A percentile compares a stretch with the other conserved stretches of the same genome.
phyloP scores from a whole-genome alignment of 2,329 filamentous ascomycete species.

The Alternaria incomplexa region DNA sequence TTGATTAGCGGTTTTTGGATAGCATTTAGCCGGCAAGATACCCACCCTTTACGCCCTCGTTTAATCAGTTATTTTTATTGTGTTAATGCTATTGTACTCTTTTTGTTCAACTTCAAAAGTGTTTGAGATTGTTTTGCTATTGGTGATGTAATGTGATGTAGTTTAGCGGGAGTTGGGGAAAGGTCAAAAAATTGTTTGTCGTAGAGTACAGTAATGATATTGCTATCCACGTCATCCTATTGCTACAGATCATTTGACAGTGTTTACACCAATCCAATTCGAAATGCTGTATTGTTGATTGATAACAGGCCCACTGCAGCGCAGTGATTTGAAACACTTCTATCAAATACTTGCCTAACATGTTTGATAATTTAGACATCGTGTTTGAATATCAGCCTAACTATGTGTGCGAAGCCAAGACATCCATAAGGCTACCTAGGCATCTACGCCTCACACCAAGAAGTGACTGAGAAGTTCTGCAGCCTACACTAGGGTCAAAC shows the following conservation, averaged over 20 bases:
- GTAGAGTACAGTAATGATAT: background rate
- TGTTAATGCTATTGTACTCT: background rate
- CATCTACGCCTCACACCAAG: background rate
- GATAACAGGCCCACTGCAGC: background rate
- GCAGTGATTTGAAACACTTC: background rate
- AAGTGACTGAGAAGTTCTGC: background rate
- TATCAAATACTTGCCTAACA: background rate
- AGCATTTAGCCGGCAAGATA: conserved; percentile 20
- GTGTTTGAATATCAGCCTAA: background rate
- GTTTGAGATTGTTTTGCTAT: background rate
- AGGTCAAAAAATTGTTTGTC: background rate
- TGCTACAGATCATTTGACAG: background rate
- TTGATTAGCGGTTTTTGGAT: conserved; percentile 14
- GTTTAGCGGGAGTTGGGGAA: background rate
- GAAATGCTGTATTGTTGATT: background rate
- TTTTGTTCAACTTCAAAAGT: background rate
- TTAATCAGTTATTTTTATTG: conserved; percentile 5
- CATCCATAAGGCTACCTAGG: background rate
- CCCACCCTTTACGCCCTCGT: conserved; percentile 14
- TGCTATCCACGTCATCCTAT: background rate
- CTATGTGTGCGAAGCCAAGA: background rate
- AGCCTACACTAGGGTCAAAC: background rate
- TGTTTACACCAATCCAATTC: background rate
- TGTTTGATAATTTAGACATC: background rate
- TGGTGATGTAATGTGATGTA: background rate